Base-by-base conservation (phyloP, 768 basidiomycete species). In the Galerina marginata region DNA sequence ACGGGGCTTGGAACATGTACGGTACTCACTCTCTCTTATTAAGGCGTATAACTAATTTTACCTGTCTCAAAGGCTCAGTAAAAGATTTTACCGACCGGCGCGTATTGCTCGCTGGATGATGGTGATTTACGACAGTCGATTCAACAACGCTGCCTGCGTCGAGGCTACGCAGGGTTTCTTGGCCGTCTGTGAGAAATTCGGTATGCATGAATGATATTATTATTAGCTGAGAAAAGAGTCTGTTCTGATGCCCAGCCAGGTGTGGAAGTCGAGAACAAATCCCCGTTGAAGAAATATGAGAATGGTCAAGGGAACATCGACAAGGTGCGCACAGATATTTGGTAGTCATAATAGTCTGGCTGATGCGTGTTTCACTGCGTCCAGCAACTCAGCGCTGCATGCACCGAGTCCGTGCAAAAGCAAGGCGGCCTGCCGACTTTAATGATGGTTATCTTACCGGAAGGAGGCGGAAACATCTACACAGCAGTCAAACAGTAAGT, bases 1-100 rank as follows among this genome's bases (percentile, higher is more conserved):
- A 91, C 52, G 92, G 92, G 3, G 74, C 84, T 0, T 93, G 92
- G 92, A 93, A 93, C 58, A 90, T 93, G 92, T 86, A 45, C 75
- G 60, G 56, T 12, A 81, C 58, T 47, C 12, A 26, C 40, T 25
- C 6, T 1, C 71, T 25, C 6, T 38, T 25, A 47, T 54, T 23
- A 44, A 51, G 46, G 9, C 6, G 49, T 20, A 45, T 44, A 20
- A 20, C 20, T 20, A 20, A 20, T 20, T 20, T 29, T 11, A 50
- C 1, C 29, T 56, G 14, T n/a, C 15, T 16, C 36, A 10, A 47
- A 80, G 82, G 44, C 90, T 93, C 73, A 88, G 78, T 72, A 77
- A 75, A 23, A 63, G 56, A 20, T 59, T 59, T 10, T 59, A 43
- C 33, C 38, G 20, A 20, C 59, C 91, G 0, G 79, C 69, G 4